Percentiles rank a stretch among this genome's conserved stretches.
Conservation (phyloP, 345 rosid genomes). For the Carallia pectinifolia region DNA sequence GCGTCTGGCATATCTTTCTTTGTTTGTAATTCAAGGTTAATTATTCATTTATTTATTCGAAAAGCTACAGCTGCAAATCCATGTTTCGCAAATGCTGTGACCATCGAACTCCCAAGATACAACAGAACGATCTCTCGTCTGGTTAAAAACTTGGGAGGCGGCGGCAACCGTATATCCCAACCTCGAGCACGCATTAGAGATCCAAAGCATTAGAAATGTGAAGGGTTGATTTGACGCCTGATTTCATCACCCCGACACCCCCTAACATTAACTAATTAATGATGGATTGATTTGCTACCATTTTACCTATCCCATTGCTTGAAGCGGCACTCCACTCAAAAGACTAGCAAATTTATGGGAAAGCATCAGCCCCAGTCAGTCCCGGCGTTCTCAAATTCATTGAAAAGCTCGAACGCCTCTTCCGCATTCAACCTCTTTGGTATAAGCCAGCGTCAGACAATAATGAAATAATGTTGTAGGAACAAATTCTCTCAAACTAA, state of each 20-base stretch:
- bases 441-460: conserved; percentile 36
- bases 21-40: too few relatives aligned
- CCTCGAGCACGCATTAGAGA: conserved; percentile 62
- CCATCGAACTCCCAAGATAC: conserved; percentile 52
- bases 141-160: conserved; percentile 51
- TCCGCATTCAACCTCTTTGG: conserved; percentile 42
- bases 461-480: conserved; percentile 33
- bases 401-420: conserved; percentile 42
- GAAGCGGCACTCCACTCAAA: conserved; percentile 53
- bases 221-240: conserved; percentile 40
- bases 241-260: conserved; percentile 33
- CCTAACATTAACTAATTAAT: too few relatives aligned
- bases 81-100: conserved; percentile 24
- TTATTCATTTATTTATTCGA: too few relatives aligned
- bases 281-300: conserved; percentile 55
- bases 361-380: conserved; percentile 40
- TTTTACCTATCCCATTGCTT: conserved; percentile 31
- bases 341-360: conserved; percentile 54
- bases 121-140: conserved; percentile 45
- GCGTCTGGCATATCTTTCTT: too few relatives aligned
- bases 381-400: conserved; percentile 38
- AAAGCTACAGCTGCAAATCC: conserved; percentile 39
- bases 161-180: conserved; percentile 51
- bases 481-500: conserved; percentile 37
- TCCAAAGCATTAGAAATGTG: conserved; percentile 52